Base-by-base conservation (phyloP, 495 filamentous ascomycete species). In the Penicillium antarcticum region DNA sequence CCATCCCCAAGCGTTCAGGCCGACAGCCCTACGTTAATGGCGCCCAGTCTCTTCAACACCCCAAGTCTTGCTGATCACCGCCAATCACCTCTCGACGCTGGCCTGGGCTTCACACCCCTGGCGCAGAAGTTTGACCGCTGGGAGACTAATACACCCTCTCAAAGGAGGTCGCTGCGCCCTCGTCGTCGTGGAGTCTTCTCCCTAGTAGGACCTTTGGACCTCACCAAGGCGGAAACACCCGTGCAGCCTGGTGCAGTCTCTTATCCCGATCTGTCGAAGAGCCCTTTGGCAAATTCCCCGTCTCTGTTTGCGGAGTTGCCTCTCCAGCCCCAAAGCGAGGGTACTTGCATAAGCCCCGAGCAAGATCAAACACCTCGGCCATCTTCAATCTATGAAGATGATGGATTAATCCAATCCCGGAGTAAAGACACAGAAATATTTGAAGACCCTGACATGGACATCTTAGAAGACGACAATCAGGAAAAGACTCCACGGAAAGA, bases 71-170 rank as follows among this genome's bases (percentile, higher is more conserved):
- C n/a, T 37, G 50, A 55, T 42, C 31, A 68, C 55, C 60, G 43
- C 40, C 61, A 51, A 53, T 49, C 61, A 49, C 47, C 59, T 47
- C 58, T 56, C 36, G 65, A 65, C 48, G 39, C 61, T 45, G 38
- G 59, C 31, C 48, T 82, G 33, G 80, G 79, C 13, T 84, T 88
- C 41, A 86, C 84, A 3, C 80, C 84, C 11, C 64, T 89, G 14
- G 80, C 83, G 17, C 63, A 74, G 7, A 79, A 85, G 51, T 64
- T 89, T 6, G 77, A 69, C 48, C 66, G 73, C 5, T 88, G 87
- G 85, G 74, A 76, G 48, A 74, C 82, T 38, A 73, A 58, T 34
- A 78, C 74, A 32, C 71, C 79, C 2, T 63, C 68, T 5, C 77
- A 84, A 57, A 60, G 56, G 12, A 65, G 66, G 51, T 66, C 57